Evolutionary conservation across 1,284 basidiomycete genomes (phyloP), one percentile per base, ranked within the genome.

Genomic region (Malassezia dermatis): DNA sequence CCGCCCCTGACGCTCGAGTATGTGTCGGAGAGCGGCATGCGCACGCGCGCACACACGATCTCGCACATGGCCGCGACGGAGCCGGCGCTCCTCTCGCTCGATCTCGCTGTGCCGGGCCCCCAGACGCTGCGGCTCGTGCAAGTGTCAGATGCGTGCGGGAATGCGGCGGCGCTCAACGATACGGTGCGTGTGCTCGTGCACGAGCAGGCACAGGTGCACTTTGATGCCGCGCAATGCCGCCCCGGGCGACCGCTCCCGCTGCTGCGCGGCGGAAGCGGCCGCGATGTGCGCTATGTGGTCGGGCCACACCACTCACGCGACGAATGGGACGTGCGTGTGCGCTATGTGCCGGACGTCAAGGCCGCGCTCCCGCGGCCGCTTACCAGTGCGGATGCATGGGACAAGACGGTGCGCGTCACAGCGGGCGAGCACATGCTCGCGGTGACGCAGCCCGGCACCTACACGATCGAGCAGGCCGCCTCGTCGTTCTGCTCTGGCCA

Each of bases 201-300:
- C 45, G 80, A 82, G n/a, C 82, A 84, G 21, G 86, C 89, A 0
- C 78, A 79, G 0, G 80, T 86, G 35, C 82, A 83, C 0, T 91
- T 95, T 78, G 79, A 79, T 41, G 77, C 81, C 5, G 17, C 19
- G n/a, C 57, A 54, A 31, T 90, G 89, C 71, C 81, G 81, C 28
- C 82, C 83, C 27, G 84, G 84, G 24, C 78, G 80, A 28, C 86
- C 89, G 0, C 79, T 84, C 11, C 81, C 85, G 35, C 78, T 95
- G 8, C 80, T 89, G 31, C 82, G 88, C 37, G 57, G 51, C 19
- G 32, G 23, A 23, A 37, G 42, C 8, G 58, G 56, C 17, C 58
- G 64, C 17, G 56, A 61, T 0, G 45, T 67, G 27, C 58, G 39
- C n/a, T 11, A 65, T 24, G 44, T 46, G 8, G 56, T 58, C 28